Evolutionary conservation across 768 basidiomycete species (phyloP), one percentile per base, ranked within the genome.

Genomic region (Boletus patriciae): DNA sequence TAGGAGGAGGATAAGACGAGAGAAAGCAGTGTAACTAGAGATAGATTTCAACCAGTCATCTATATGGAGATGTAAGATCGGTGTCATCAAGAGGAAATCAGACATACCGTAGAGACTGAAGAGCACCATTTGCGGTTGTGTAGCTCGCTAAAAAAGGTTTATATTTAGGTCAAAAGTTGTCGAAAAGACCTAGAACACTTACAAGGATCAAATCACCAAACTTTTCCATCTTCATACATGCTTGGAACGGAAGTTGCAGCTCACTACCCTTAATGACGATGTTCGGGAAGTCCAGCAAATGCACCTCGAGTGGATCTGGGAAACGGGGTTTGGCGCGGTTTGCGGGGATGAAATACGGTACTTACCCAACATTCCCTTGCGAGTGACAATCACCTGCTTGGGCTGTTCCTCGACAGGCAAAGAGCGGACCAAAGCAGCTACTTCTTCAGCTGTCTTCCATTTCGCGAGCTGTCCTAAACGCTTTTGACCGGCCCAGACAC

Each of bases 401-500:
- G 97, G 97, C 73, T 99, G 97, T 76, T 99, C 97, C 78, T 99
- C 97, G 41, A 99, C 97, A n/a, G 97, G 97, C 15, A 98, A 77
- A 31, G 97, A 98, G 54, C 97, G 92, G 61, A 98, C 90, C 64
- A 98, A 76, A 0, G 97, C 97, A 36, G 97, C 97, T 11, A 98
- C 97, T 87, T 99, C 97, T 85, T 99, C 97, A 18, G 97, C 97
- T 7, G 96, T 98, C 78, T 97, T 97, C 95, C 97, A 98, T 77
- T 98, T 99, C 37, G 97, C 97, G 48, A 98, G 83, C 74, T 99
- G 97, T 55, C 97, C 97, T 47, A 99, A 85, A 88, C 97, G 97
- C 74, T 99, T 99, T 75, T 99, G 97, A 68, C 97, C 97, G 54
- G 97, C 97, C 97, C 97, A 99, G n/a, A 98, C 97, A 67, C 95